Conservation (phyloP, 345 rosid species). For the Syzygium oleosum region DNA sequence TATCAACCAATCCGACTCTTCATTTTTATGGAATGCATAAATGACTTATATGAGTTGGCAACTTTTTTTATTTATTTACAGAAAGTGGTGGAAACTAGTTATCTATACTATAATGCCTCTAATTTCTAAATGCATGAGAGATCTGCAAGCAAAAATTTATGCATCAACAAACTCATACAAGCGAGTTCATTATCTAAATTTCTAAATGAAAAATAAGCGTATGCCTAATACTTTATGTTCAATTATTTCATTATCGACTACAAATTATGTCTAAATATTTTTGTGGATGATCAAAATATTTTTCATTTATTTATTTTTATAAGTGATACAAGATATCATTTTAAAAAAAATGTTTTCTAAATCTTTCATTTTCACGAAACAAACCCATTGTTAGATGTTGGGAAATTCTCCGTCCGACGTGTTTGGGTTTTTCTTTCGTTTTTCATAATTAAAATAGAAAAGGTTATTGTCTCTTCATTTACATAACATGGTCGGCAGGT, state of each 20-base stretch:
- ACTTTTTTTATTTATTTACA: background rate
- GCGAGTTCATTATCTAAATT: no score
- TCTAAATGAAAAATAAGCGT: no score
- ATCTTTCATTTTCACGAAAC: background rate
- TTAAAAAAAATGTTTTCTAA: background rate
- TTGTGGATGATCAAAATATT: accelerated
- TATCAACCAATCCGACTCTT: background rate
- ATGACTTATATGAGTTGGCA: background rate
- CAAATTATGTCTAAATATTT: background rate
- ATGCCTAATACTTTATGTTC: background rate
- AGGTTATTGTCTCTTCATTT: background rate
- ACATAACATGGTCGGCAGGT: background rate
- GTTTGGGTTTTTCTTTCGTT: background rate
- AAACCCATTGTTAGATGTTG: background rate
- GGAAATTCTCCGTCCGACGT: background rate
- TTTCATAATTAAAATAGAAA: background rate
- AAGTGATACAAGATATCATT: background rate
- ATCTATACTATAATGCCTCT: background rate
- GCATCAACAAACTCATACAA: background rate
- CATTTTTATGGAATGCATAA: background rate
- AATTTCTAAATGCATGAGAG: background rate
- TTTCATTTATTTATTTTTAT: background rate
- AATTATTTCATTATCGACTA: background rate
- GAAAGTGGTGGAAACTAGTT: background rate
- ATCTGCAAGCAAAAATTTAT: background rate